phyloP scores from a whole-genome alignment of 495 filamentous ascomycete genomes.

The Clavariopsis aquatica region DNA sequence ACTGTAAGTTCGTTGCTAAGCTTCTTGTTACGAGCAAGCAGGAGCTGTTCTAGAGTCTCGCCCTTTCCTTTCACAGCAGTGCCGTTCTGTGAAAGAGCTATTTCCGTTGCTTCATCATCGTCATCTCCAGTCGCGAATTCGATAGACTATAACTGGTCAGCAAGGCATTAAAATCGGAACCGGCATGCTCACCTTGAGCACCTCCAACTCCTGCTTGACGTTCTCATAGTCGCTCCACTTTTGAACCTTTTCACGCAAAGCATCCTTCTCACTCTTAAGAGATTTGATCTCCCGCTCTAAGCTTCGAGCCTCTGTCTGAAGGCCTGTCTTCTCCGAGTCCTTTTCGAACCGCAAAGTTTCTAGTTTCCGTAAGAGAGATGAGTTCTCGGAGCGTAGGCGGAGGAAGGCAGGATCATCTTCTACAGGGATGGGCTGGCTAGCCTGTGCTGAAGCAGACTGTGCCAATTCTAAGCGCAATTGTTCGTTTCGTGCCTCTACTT shows the following conservation, averaged over 20 bases:
- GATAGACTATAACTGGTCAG: conserved; percentile 63
- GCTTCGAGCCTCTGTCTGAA: conserved; percentile 69
- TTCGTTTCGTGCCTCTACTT: conserved; percentile 93
- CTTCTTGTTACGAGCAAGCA: conserved; percentile 93
- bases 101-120: conserved; percentile 55
- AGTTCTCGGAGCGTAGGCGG: conserved; percentile 87
- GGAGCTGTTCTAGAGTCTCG: conserved; percentile 84
- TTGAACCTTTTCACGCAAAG: conserved; percentile 73
- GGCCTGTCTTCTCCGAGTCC: conserved; percentile 70
- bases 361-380: conserved; percentile 79
- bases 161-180: not conserved
- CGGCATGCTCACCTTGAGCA: conserved; percentile 67
- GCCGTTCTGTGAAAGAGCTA: conserved; percentile 50
- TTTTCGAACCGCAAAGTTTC: conserved; percentile 80
- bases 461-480: conserved; percentile 87
- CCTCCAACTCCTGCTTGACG: conserved; percentile 91
- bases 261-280: conserved; percentile 68
- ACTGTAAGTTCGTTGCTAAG: conserved; percentile 90
- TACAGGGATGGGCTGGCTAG: conserved; percentile 46
- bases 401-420: conserved; percentile 90
- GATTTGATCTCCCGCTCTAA: conserved; percentile 72
- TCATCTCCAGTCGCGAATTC: conserved; percentile 92
- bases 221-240: conserved; percentile 96
- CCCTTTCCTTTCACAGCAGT: conserved; percentile 60
- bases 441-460: conserved; percentile 74